Percentiles rank a stretch among this genome's conserved stretches.
Evolutionary conservation across 805 yeast genomes (phyloP).

Genomic region (Ogataea trehaloabstinens): DNA sequence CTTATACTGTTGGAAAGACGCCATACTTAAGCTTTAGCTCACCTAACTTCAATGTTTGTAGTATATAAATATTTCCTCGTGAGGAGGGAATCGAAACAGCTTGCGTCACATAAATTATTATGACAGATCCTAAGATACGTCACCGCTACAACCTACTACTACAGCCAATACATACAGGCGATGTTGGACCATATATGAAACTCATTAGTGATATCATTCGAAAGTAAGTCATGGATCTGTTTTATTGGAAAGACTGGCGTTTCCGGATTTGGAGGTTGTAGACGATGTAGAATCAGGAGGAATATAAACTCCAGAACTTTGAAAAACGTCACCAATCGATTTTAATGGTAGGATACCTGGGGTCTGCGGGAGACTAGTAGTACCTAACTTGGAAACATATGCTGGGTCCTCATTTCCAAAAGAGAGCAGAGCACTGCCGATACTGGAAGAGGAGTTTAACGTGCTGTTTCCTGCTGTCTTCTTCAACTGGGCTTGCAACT

Average conservation of each 20-base stretch:
- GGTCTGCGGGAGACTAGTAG: conserved; percentile 18
- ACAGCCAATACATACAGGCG: too few relatives aligned
- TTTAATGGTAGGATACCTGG: conserved; percentile 24
- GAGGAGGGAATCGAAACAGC: conserved; percentile 2
- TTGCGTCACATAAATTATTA: conserved; percentile 8
- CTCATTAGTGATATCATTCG: not conserved
- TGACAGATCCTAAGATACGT: conserved; percentile 7
- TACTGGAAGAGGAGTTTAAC: conserved; percentile 10
- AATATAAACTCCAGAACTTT: conserved; percentile 5
- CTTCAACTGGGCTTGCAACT: conserved; percentile 22
- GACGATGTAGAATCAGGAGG: not conserved
- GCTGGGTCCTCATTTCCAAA: conserved; percentile 7
- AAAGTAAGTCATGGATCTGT: not conserved
- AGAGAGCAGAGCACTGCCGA: conserved; percentile 15
- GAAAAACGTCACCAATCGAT: conserved; percentile 23
- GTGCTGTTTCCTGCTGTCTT: conserved; percentile 15
- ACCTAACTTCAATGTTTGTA: too few relatives aligned
- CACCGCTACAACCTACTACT: not conserved
- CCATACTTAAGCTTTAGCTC: too few relatives aligned
- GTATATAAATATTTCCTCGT: too few relatives aligned
- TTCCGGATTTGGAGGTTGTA: not conserved
- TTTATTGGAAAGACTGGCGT: not conserved
- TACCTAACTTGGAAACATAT: conserved; percentile 1
- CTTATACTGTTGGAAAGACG: too few relatives aligned
- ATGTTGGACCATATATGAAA: too few relatives aligned